These are phyloP conservation scores for Mucor irregularis DNA, from an alignment of 371 early-diverging fungal genomes.

Conservation along the genomic window DNA sequence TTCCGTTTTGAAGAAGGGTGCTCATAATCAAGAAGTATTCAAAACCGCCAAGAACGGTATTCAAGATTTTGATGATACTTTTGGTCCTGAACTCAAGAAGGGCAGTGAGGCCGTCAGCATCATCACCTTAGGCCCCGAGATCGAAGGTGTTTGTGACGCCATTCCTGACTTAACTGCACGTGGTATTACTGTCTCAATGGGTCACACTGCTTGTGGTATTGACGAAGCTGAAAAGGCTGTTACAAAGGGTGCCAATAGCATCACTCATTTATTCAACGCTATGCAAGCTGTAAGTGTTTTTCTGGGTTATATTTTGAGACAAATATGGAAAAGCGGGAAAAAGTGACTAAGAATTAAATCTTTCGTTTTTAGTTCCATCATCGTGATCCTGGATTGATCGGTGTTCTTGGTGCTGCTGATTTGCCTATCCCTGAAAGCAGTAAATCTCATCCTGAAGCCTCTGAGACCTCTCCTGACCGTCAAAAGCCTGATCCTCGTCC, in stretches of 20 bases:
- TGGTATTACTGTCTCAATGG: constrained; percentile 71
- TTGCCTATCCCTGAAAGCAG: constrained; percentile 30
- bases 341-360: neutral
- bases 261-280: constrained; percentile 86
- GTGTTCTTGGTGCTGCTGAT: constrained; percentile 65
- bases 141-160: constrained; percentile 71
- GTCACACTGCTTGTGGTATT: constrained; percentile 76
- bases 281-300: constrained; percentile 71
- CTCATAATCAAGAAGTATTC: constrained; percentile 74
- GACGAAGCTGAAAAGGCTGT: constrained; percentile 74
- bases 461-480: constrained; percentile 34
- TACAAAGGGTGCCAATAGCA: constrained; percentile 62
- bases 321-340: neutral
- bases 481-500: constrained; percentile 60
- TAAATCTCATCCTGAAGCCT: constrained; percentile 33
- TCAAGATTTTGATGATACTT: constrained; percentile 68
- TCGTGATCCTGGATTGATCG: constrained; percentile 81
- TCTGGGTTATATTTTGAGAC: neutral
- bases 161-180: constrained; percentile 69
- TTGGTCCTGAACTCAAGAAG: constrained; percentile 59
- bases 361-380: constrained; percentile 63
- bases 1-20: constrained; percentile 64
- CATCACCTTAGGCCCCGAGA: constrained; percentile 83
- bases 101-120: constrained; percentile 62
- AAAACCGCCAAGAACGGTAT: constrained; percentile 68